These are phyloP conservation scores for Taxillus chinensis DNA, from an alignment of 164 flowering plant genomes.

Conservation along the genomic window DNA sequence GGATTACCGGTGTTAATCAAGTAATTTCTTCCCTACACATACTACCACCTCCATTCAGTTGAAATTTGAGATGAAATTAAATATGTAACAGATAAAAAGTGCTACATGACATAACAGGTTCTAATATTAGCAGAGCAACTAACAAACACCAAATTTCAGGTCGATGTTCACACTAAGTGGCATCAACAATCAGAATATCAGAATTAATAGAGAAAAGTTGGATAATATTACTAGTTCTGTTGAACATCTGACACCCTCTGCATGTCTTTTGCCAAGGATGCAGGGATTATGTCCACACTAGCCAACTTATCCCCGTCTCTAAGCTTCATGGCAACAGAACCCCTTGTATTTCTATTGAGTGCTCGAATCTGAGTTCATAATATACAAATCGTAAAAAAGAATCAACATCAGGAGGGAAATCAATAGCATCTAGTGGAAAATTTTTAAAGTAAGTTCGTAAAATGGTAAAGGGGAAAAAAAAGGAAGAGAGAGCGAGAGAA, in stretches of 20 bases:
- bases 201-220: background rate
- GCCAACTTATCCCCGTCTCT: constrained; percentile 82
- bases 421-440: background rate
- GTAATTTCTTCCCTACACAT: too few relatives aligned
- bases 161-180: too few relatives aligned
- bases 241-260: constrained; percentile 24
- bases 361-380: constrained; percentile 50
- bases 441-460: too few relatives aligned
- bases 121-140: too few relatives aligned
- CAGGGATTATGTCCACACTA: constrained; percentile 82
- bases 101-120: too few relatives aligned
- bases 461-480: too few relatives aligned
- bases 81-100: too few relatives aligned
- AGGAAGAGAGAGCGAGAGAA: too few relatives aligned
- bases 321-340: constrained; percentile 79
- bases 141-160: too few relatives aligned
- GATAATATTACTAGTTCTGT: constrained; percentile 25
- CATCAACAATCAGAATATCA: background rate
- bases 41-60: too few relatives aligned
- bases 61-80: too few relatives aligned
- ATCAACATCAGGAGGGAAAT: background rate
- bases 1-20: too few relatives aligned
- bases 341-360: constrained; percentile 79
- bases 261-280: constrained; percentile 40
- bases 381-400: background rate